Percentiles rank a stretch among this genome's conserved stretches.
Conservation (phyloP, 495 filamentous ascomycete species). For the Talaromyces stipitatus region DNA sequence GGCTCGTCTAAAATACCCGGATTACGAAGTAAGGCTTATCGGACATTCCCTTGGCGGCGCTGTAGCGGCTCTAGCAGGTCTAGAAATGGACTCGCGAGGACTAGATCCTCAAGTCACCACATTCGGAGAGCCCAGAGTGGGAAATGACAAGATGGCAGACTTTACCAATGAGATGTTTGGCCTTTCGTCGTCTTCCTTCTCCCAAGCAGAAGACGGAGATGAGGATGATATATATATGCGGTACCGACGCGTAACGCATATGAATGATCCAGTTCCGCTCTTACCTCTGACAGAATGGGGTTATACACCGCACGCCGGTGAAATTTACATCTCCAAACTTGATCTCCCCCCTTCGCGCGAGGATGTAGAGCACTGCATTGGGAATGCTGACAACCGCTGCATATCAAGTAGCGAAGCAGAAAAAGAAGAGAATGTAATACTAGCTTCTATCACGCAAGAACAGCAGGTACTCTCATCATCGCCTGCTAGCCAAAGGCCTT, state of each 20-base stretch:
- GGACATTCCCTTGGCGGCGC: slow-evolving; percentile 92
- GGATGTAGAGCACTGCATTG: slow-evolving; percentile 66
- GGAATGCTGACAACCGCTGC: slow-evolving; percentile 63
- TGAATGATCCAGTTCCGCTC: slow-evolving; percentile 80
- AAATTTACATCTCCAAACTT: slow-evolving; percentile 73
- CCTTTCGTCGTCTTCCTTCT: slow-evolving; percentile 17
- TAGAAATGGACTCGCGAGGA: slow-evolving; percentile 63
- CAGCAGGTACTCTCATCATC: slow-evolving; percentile 12
- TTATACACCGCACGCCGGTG: slow-evolving; percentile 73
- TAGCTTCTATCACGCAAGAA: slow-evolving; percentile 10
- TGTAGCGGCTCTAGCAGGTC: slow-evolving; percentile 75
- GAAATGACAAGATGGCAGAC: slow-evolving; percentile 61
- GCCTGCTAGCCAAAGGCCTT: too few relatives aligned
- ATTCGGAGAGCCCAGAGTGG: slow-evolving; percentile 84
- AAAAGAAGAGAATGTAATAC: not conserved
- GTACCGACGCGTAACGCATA: slow-evolving; percentile 79
- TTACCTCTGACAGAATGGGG: slow-evolving; percentile 84
- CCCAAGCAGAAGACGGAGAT: not conserved
- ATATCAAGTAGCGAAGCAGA: slow-evolving; percentile 44
- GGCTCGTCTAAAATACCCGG: slow-evolving; percentile 51
- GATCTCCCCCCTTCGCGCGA: slow-evolving; percentile 54
- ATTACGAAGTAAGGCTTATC: slow-evolving; percentile 67
- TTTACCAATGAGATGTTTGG: slow-evolving; percentile 65
- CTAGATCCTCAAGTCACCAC: slow-evolving; percentile 76
- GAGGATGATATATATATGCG: slow-evolving; percentile 18